Evolutionary conservation across 148 eudicot species (phyloP), one percentile per base, ranked within the genome.

Genomic region (Heliosperma pusillum): DNA sequence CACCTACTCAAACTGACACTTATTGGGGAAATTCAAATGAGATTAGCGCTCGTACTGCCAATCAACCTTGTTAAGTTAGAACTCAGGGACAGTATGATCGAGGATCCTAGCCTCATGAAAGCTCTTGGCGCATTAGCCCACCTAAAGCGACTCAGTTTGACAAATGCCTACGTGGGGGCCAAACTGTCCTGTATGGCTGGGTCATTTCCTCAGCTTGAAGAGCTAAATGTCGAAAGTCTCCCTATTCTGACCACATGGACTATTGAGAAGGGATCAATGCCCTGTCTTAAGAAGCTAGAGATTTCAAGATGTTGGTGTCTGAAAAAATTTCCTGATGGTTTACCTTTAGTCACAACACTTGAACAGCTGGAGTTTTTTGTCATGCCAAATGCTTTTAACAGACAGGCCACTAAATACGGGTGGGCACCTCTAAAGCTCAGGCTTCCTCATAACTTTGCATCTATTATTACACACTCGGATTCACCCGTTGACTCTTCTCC

Each of bases 1-100:
- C 78, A 17, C 56, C 24, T 79, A 26, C 63, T 67, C 55, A 79
- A 79, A 36, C 42, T 79, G 29, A 57, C 56, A 21, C 60, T 79
- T 24, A 70, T 66, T 40, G 78, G 78, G 47, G 15, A 73, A 16
- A 10, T 74, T 21, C 27, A 21, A 25, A 64, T 74, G 63, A n/a
- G 19, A 16, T 20, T 68, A 26, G 19, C 64, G 3, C 47, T 74
- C 58, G 6, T 69, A 69, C 50, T 74, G 63, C 74, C 82, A 4
- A 10, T 26, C 24, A 79, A 79, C 69, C 77, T 79, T 69, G 45
- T 68, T 1, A 33, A 20, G 5, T 55, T 79, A 69, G 74, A 78
- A 27, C 21, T 78, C 21, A 72, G 40, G 59, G 58, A 72, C 42
- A 78, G 58, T 67, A 11, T 55, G 22, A 42, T 78, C 53, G 2